These are phyloP conservation scores for Vitis labrusca DNA, from an alignment of 164 flowering plant genomes.

Conservation along the genomic window DNA sequence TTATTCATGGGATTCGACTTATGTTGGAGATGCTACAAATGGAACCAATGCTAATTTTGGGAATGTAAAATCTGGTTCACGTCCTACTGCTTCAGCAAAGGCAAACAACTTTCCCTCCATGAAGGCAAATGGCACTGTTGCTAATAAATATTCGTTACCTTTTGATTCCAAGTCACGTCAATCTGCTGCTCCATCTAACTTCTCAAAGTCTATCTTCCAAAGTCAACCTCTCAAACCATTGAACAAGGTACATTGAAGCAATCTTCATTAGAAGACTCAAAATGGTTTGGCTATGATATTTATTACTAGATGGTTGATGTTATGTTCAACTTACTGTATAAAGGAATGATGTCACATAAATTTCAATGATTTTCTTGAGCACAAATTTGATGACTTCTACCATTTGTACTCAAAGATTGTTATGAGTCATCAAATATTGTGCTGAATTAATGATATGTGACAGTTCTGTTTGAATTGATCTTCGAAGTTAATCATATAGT, in stretches of 20 bases:
- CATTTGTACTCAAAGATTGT: background rate
- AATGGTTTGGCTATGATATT: background rate
- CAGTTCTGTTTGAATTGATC: background rate
- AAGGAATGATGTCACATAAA: background rate
- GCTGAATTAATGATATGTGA: no score
- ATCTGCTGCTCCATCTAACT: constrained; percentile 13
- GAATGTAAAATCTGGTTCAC: constrained; percentile 21
- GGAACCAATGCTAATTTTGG: constrained; percentile 17
- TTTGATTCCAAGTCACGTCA: background rate
- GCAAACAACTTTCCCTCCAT: constrained; percentile 26
- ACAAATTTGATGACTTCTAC: background rate
- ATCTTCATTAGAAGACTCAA: background rate
- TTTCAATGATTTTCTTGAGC: background rate
- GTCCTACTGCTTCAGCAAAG: constrained; percentile 24
- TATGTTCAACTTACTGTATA: no score
- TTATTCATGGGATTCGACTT: constrained; percentile 31
- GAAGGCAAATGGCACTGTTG: constrained; percentile 20
- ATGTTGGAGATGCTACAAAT: constrained; percentile 25
- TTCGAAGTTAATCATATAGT: background rate
- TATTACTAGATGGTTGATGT: no score
- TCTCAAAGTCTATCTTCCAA: constrained; percentile 25
- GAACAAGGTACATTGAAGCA: constrained; percentile 36
- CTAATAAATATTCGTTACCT: constrained; percentile 18
- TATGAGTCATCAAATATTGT: background rate
- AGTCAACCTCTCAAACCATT: constrained; percentile 24